Evolutionary conservation across 73 alveolate species (phyloP).

Genomic region (Breviolum minutum): DNA sequence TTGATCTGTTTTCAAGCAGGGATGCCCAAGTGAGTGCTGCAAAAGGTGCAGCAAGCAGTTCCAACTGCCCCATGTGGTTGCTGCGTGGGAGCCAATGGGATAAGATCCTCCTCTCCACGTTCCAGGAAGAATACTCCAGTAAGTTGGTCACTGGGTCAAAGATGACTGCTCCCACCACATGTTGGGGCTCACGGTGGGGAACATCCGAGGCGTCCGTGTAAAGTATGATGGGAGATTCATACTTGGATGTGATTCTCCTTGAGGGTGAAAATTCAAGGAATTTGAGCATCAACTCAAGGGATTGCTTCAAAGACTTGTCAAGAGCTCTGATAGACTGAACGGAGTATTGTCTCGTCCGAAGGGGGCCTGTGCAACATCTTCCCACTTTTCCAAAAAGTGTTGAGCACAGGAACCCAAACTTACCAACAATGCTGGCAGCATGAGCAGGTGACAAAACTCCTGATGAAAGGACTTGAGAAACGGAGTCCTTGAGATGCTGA

Average conservation of each 20-base stretch:
- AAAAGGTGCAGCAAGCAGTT: background rate
- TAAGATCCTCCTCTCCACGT: background rate
- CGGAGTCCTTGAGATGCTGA: background rate
- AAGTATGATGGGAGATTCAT: background rate
- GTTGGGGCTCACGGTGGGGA: background rate
- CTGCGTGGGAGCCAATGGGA: background rate
- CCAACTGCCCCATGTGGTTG: background rate
- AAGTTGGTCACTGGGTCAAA: background rate
- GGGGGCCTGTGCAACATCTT: slow-evolving; percentile 4
- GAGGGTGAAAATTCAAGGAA: background rate
- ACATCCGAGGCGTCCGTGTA: slow-evolving; percentile 66
- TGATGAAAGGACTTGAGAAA: background rate
- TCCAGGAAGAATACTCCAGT: background rate
- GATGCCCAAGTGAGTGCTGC: background rate
- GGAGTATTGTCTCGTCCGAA: background rate
- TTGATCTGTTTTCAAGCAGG: background rate
- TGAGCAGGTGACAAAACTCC: background rate
- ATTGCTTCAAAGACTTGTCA: too few relatives aligned
- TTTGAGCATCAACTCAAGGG: background rate
- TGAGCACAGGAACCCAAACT: slow-evolving; percentile 41
- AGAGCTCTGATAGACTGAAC: too few relatives aligned
- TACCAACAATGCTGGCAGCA: slow-evolving; percentile 41
- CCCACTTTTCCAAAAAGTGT: slow-evolving; percentile 37
- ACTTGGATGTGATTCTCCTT: background rate
- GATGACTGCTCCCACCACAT: background rate